Evolutionary conservation across 108 stramenopile genomes (phyloP), one percentile per base, ranked within the genome.

Genomic region (Stephanodiscus triporus): DNA sequence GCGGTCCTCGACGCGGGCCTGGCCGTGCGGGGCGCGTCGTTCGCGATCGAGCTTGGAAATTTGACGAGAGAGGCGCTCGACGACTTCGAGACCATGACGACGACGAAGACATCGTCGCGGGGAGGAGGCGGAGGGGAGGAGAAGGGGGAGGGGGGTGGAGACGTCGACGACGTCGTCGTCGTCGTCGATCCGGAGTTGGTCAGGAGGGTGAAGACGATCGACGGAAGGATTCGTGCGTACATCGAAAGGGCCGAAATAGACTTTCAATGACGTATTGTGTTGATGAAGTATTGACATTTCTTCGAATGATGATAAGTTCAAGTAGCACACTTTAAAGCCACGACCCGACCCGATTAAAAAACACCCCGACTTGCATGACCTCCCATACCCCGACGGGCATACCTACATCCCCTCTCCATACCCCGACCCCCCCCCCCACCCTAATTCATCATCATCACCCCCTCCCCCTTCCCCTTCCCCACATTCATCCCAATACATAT

Each of bases 1-100:
- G 92, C 87, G 27, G 92, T 93, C 0, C 48, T 93, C 9, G 89
- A 93, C 51, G 89, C 92, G 10, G 89, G 89, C 0, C 70, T 93
- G 23, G 84, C 85, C 27, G 92, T 93, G 14, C 83, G 88, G 19
- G 92, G 92, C 6, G 42, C 70, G 23, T 84, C 74, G 2, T 93
- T 93, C 78, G 92, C 89, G 13, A 27, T 59, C 16, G 92, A 93
- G 56, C 68, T 93, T 69, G 63, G 64, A 0, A 64, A 59, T 13
- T 78, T 90, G 37, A 88, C 87, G 0, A 66, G 80, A 8, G 92
- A 93, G 66, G 92, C 92, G 37, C 80, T 93, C 65, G 78, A 88
- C 22, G 92, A 88, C 22, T 93, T 93, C 65, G 42, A 75, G 40
- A 23, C 49, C 36, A 84, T 93, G 32, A 34, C 32, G 32, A 34